Conservation (phyloP, 2,329 filamentous ascomycete genomes). For the Sclerotinia borealis region DNA sequence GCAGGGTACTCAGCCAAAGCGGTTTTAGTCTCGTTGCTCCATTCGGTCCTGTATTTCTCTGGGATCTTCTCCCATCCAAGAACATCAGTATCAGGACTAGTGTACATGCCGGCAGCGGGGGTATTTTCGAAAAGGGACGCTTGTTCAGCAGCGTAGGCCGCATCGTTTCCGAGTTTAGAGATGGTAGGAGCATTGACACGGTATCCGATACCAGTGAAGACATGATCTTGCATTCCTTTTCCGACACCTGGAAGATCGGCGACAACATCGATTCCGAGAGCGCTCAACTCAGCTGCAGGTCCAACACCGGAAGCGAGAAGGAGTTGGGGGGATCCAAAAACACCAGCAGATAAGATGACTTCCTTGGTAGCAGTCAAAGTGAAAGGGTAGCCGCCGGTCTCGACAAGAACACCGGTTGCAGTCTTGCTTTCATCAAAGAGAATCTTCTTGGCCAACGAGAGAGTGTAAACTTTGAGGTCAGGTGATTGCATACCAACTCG, state of each 20-base stretch:
- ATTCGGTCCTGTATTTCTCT: background rate
- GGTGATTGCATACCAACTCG: background rate
- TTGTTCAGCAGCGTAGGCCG: background rate
- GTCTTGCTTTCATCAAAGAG: constrained; percentile 37
- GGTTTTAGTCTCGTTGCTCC: background rate
- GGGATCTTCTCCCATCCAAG: constrained; percentile 21
- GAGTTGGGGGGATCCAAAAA: constrained; percentile 45
- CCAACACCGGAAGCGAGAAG: constrained; percentile 43
- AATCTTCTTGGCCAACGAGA: constrained; percentile 40
- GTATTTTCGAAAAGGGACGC: background rate
- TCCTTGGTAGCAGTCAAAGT: constrained; percentile 15
- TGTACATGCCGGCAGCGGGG: constrained; percentile 8
- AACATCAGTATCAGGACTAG: constrained; percentile 13
- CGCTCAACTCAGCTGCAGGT: constrained; percentile 36
- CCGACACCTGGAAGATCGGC: constrained; percentile 44
- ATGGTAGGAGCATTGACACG: constrained; percentile 9
- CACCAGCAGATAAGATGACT: constrained; percentile 40
- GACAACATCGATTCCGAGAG: constrained; percentile 40
- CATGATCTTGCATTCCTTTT: constrained; percentile 41
- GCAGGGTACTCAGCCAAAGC: constrained; percentile 11
- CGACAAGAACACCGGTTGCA: constrained; percentile 37
- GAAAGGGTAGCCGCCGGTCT: constrained; percentile 9
- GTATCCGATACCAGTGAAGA: constrained; percentile 13
- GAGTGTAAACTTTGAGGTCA: constrained; percentile 35
- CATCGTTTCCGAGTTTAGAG: background rate